Evolutionary conservation across 768 basidiomycete genomes (phyloP), one percentile per base, ranked within the genome.

Genomic region (Tulasnella sp.): DNA sequence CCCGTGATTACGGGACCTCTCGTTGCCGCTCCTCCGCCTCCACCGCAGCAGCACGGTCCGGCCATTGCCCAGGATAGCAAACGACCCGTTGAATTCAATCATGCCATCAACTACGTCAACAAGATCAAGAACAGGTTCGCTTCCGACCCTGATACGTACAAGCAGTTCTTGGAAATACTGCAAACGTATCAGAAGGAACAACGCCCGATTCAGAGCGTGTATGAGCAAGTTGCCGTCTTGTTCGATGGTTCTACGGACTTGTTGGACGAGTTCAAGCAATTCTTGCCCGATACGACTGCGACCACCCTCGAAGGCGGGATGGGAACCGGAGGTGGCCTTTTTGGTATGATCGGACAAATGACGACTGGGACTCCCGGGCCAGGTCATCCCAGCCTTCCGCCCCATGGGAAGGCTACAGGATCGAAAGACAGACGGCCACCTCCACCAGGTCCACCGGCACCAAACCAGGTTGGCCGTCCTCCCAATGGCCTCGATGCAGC

Each of bases 91-190:
- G 93, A 98, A 84, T 98, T 96, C 87, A 93, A 94, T 85, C 93
- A 97, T 84, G 98, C 98, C 20, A 99, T 99, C 82, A 92, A 96
- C 83, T 99, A 97, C 85, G 92, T 99, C 83, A 98, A 98, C 90
- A 97, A 97, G 88, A 99, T 99, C 88, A 99, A 99, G 87, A 92
- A 92, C 24, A 92, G 96, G 31, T 99, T 93, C 86, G 87, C 91
- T 16, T 92, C 93, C 82, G 96, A 98, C 81, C 92, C 93, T n/a
- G 95, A 96, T 83, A 96, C 93, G 44, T 96, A 96, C 87, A 95
- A 95, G 86, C 92, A 94, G 84, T 96, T 96, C 84, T 87, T 96
- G 83, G 95, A 96, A 87, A 94, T 96, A 73, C 86, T 96, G 81
- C 95, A 96, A 86, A 91, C 93, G 69, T 95, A 95, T 87, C 93